Conservation (phyloP, 176 grass and related monocot genomes). For the Aechmea fasciata region DNA sequence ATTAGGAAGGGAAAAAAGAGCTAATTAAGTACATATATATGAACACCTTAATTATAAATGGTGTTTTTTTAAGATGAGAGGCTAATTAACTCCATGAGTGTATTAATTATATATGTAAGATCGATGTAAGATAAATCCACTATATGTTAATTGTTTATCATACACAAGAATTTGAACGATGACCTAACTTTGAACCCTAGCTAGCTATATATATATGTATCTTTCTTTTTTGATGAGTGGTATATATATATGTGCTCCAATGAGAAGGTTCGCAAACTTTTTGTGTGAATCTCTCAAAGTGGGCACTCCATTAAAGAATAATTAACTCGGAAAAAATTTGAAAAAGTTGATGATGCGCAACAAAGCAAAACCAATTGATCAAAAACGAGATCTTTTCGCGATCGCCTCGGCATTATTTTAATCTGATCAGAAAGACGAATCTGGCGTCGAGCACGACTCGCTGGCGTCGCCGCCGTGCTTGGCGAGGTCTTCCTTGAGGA, state of each 20-base stretch:
- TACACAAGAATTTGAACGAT: not conserved
- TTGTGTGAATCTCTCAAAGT: constrained; percentile 3
- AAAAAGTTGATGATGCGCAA: constrained; percentile 7
- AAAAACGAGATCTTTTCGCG: constrained; percentile 25
- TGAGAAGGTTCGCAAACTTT: not conserved
- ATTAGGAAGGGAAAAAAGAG: too few relatives aligned
- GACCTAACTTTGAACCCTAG: not conserved
- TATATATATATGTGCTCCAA: not conserved
- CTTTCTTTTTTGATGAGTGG: too few relatives aligned
- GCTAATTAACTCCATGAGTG: too few relatives aligned
- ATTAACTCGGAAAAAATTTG: constrained; percentile 12
- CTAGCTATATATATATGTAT: not conserved
- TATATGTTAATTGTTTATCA: too few relatives aligned
- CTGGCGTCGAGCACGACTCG: constrained; percentile 8
- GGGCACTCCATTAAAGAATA: constrained; percentile 39
- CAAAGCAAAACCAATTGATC: constrained; percentile 18
- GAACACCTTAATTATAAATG: too few relatives aligned
- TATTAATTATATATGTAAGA: too few relatives aligned
- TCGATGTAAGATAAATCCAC: too few relatives aligned
- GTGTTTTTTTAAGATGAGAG: too few relatives aligned
- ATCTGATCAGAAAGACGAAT: constrained; percentile 32
- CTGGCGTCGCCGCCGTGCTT: constrained; percentile 18
- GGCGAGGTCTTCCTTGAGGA: constrained; percentile 55
- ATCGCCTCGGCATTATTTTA: constrained; percentile 14
- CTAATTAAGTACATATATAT: too few relatives aligned